Conservation (phyloP, 73 alveolate species). For the Blepharisma japonicum region DNA sequence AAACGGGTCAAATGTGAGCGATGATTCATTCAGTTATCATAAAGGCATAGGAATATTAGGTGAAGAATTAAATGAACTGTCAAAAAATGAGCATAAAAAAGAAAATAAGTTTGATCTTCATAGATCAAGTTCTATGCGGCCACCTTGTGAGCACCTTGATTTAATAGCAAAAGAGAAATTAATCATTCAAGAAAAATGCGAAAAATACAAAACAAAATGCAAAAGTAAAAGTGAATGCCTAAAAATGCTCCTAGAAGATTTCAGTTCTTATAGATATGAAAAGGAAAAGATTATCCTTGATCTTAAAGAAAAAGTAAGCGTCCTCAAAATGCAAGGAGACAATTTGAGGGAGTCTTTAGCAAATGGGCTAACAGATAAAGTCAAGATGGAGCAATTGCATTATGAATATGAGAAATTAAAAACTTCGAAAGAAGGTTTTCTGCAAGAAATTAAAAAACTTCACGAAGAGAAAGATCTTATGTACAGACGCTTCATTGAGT, state of each 20-base stretch:
- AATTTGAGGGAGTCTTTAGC: background rate
- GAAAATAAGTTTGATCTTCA: background rate
- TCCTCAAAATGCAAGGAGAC: background rate
- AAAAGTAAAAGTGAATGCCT: background rate
- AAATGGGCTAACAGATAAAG: background rate
- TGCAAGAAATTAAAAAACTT: conserved; percentile 21
- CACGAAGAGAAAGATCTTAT: conserved; percentile 16
- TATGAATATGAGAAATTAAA: conserved; percentile 9
- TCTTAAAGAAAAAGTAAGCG: background rate
- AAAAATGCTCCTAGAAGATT: conserved; percentile 17
- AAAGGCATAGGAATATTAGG: background rate
- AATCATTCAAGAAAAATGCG: background rate
- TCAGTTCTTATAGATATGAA: no score
- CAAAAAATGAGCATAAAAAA: background rate
- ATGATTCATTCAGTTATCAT: conserved; percentile 1
- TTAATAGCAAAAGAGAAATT: background rate
- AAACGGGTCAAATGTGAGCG: background rate
- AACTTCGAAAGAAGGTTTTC: background rate
- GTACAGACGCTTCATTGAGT: background rate
- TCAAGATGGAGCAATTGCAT: background rate
- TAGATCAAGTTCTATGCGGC: background rate
- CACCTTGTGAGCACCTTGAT: background rate
- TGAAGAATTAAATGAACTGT: background rate
- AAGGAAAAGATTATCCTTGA: no score
- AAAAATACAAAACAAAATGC: background rate